Evolutionary conservation across 2,329 filamentous ascomycete genomes (phyloP), one percentile per base, ranked within the genome.

Genomic region (Corniculantispora saksenae): DNA sequence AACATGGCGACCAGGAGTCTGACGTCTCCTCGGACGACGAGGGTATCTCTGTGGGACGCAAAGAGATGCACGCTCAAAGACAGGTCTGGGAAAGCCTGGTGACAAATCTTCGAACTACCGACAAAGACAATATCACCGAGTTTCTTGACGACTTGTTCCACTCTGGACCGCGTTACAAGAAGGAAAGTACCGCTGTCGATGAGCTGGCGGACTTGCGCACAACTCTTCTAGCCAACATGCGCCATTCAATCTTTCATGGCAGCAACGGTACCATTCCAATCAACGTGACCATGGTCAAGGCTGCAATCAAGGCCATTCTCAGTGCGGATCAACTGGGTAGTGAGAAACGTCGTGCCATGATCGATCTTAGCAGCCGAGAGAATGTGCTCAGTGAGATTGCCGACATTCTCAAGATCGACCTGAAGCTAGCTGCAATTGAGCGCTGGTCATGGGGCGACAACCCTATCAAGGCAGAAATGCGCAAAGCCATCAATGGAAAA

Each of bases 51-150:
- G 76, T 86, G 15, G 85, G 84, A 2, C 77, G 82, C 19, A 78
- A 81, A 47, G 83, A 85, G 68, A 84, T 85, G 77, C 81, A 84
- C 63, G 77, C 83, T 63, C 80, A 84, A 67, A 79, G 85, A 23
- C 76, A 78, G 1, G 78, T 75, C 15, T 89, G 86, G 84, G 86
- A 89, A 71, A 72, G 76, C 1, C 76, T 82, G 61, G 84, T 86
- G n/a, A 89, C 89, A 70, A 77, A 77, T 3, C 72, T 79, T 5
- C 77, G 77, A 32, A 70, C 82, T 19, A 81, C 81, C 3, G 79
- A 88, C 67, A 72, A 73, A 10, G 68, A 67, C 3, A 78, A 75
- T 12, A 83, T 89, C 64, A 73, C 76, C 3, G 67, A 72, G 9
- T 89, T 86, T 68, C 80, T 89, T 1, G 74, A 79, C 13, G 68